Base-by-base conservation (phyloP, 768 basidiomycete genomes). In the Hericium erinaceus region DNA sequence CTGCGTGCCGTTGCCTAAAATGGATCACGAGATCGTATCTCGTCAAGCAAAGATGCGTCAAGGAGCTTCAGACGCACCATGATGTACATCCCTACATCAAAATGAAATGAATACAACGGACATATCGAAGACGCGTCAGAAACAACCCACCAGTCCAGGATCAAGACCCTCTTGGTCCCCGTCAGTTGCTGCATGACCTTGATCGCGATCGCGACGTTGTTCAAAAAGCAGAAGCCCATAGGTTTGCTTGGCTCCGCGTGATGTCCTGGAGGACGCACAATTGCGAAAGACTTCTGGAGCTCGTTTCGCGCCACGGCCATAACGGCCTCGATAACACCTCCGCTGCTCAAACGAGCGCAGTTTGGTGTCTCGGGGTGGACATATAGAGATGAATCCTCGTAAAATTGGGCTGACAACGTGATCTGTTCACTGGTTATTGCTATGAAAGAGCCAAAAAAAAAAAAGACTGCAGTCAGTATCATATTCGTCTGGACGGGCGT, bases 181-280 rank as follows among this genome's bases (percentile, higher is more conserved):
- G 89, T 87, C 56, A 77, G 64, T 60, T 87, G 74, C 67, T 91
- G 86, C 18, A 89, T 83, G 24, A 93, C 89, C 65, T 83, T 82
- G 18, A 92, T 81, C 1, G 95, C 95, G 15, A 99, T 89, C 0
- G 97, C 88, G 38, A 95, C 94, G 67, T 99, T 99, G 71, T 99
- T 99, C 75, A 94, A 97, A 75, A 99, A 97, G 72, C 97, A 98
- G 70, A 99, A 99, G 1, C 97, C 97, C 95, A 98, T 98, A 61
- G 92, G 90, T 67, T 95, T 89, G 62, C 97, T 92, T 4, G 97
- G 97, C 68, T 99, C 97, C 6, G 97, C 95, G 66, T 99, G 97
- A 68, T 99, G 97, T 0, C 97, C 97, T 0, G 97, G 97, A 12
- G 97, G 97, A 55, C 97, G 82, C 39, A 98, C 95, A 60, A 98